Conservation (phyloP, 371 early-diverging fungal species). For the Mortierella sp. region DNA sequence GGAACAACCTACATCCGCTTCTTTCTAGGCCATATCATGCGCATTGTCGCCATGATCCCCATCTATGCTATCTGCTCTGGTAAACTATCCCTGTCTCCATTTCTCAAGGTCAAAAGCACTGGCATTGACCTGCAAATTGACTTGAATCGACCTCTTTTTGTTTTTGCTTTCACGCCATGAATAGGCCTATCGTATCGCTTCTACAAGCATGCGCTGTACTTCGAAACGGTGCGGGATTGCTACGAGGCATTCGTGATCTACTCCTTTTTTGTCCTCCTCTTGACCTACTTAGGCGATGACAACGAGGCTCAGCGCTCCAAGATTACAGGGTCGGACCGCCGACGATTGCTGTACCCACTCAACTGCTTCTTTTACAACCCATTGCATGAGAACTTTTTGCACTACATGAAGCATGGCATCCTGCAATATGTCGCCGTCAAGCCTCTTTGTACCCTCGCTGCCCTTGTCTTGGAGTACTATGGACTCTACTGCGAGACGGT, state of each 20-base stretch:
- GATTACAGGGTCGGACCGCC: slow-evolving; percentile 44
- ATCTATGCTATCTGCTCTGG: slow-evolving; percentile 75
- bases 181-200: slow-evolving; percentile 69
- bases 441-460: slow-evolving; percentile 68
- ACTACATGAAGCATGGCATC: slow-evolving; percentile 66
- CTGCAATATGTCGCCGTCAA: slow-evolving; percentile 76
- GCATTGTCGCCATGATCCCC: slow-evolving; percentile 82
- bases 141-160: no score
- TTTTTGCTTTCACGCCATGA: background rate
- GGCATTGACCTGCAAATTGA: no score
- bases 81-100: no score
- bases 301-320: slow-evolving; percentile 46
- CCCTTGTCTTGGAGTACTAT: slow-evolving; percentile 62
- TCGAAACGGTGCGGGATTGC: slow-evolving; percentile 71
- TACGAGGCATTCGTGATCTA: slow-evolving; percentile 77
- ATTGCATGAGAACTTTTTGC: slow-evolving; percentile 65
- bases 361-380: slow-evolving; percentile 73
- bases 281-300: slow-evolving; percentile 70
- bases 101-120: no score
- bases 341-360: slow-evolving; percentile 71
- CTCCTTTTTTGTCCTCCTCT: slow-evolving; percentile 69
- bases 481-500: slow-evolving; percentile 71
- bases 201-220: slow-evolving; percentile 74
- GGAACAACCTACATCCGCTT: slow-evolving; percentile 19
- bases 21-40: slow-evolving; percentile 62